These are phyloP conservation scores for Colletotrichum liaoningense DNA, from an alignment of 2,329 filamentous ascomycete genomes.

Conservation along the genomic window DNA sequence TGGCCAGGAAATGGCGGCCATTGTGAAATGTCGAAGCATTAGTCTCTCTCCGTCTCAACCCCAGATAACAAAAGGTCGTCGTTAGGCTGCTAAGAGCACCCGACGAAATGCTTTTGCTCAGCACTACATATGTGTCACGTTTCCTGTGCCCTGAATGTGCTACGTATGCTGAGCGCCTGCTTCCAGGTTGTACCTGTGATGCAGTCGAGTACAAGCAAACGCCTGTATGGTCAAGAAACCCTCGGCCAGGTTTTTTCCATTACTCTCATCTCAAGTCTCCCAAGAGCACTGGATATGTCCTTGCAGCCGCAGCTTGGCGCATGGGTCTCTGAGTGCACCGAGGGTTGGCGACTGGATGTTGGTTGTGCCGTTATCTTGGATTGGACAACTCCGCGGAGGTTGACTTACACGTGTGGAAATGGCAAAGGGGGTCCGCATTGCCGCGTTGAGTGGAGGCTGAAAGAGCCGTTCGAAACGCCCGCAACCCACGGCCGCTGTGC, in stretches of 20 bases:
- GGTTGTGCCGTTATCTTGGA: slow-evolving; percentile 32
- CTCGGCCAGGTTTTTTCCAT: not conserved
- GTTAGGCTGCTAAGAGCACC: not conserved
- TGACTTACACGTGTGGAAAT: slow-evolving; percentile 22
- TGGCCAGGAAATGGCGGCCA: not conserved
- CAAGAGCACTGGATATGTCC: slow-evolving; percentile 12
- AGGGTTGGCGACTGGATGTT: slow-evolving; percentile 11
- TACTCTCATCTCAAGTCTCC: not conserved
- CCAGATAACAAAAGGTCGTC: too few species aligned
- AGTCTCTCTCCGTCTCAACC: too few species aligned
- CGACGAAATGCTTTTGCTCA: not conserved
- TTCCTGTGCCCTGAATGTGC: too few species aligned
- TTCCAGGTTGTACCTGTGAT: not conserved
- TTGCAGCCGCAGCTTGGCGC: not conserved
- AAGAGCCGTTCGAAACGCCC: slow-evolving; percentile 24
- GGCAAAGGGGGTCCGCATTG: slow-evolving; percentile 27
- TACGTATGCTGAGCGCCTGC: not conserved
- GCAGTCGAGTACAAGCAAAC: not conserved
- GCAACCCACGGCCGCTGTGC: slow-evolving; percentile 14
- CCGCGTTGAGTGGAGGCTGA: slow-evolving; percentile 32
- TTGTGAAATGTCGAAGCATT: not conserved
- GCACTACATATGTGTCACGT: slow-evolving; percentile 3
- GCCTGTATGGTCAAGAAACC: not conserved
- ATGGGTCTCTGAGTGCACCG: slow-evolving; percentile 7
- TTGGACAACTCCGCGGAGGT: slow-evolving; percentile 33